These are phyloP conservation scores for Aureobasidium namibiae DNA, from an alignment of 2,329 filamentous ascomycete species.

Conservation along the genomic window DNA sequence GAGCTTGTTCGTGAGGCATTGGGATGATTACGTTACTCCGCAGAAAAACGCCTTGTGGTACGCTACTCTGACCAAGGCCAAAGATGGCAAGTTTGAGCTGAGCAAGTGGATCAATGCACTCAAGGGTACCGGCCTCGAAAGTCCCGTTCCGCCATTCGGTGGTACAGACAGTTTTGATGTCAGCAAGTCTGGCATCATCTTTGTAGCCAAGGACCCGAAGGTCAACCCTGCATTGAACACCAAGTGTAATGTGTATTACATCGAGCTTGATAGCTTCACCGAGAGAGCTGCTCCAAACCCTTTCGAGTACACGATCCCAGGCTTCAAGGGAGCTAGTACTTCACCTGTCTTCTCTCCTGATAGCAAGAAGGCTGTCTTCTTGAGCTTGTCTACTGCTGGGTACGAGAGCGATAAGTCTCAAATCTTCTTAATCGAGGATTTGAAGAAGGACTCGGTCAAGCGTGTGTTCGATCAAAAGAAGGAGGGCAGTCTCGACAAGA, in stretches of 20 bases:
- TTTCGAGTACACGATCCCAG: conserved; percentile 48
- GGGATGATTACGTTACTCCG: conserved; percentile 52
- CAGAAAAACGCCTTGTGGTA: conserved; percentile 69
- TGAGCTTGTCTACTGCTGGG: conserved; percentile 65
- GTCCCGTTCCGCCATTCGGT: conserved; percentile 70
- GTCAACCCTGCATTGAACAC: conserved; percentile 67
- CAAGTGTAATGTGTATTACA: conserved; percentile 72
- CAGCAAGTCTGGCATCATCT: conserved; percentile 55
- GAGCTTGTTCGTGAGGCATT: conserved; percentile 45
- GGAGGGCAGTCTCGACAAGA: conserved; percentile 55
- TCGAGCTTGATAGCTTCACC: conserved; percentile 55
- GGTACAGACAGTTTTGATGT: conserved; percentile 75
- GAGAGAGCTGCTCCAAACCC: conserved; percentile 44
- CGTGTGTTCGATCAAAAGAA: conserved; percentile 53
- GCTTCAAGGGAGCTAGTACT: conserved; percentile 55
- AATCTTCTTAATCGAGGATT: conserved; percentile 56
- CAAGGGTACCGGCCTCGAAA: conserved; percentile 50
- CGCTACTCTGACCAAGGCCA: conserved; percentile 45
- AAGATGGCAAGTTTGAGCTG: conserved; percentile 29
- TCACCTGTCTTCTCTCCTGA: conserved; percentile 66
- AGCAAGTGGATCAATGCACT: conserved; percentile 56
- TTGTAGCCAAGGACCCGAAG: conserved; percentile 66
- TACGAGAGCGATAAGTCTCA: conserved; percentile 77
- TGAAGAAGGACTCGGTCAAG: conserved; percentile 44
- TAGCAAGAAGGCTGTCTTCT: conserved; percentile 63